A percentile compares a stretch with the other conserved stretches of the same genome.
These are phyloP conservation scores for Trichoderma pleuroti DNA, from an alignment of 2,329 filamentous ascomycete genomes.

Conservation along the genomic window DNA sequence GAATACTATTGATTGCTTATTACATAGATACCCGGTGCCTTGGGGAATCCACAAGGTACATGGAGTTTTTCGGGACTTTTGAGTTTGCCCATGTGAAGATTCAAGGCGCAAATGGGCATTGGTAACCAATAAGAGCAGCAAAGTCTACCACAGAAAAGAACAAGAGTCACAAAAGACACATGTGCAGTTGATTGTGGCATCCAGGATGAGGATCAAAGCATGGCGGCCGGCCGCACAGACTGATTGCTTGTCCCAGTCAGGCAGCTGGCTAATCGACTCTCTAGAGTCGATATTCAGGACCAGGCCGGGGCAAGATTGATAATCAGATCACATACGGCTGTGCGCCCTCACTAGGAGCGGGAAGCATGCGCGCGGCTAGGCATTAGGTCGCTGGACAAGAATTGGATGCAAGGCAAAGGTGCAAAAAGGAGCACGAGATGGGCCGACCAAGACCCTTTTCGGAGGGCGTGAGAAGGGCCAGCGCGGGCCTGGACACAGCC, in stretches of 20 bases:
- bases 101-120: not conserved
- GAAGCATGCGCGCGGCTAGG: slow-evolving; percentile 1
- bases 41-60: not conserved
- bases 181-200: not conserved
- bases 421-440: not conserved
- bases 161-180: not conserved
- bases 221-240: no score
- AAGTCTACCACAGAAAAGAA: not conserved
- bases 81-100: not conserved
- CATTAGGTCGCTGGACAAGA: not conserved
- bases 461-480: slow-evolving; percentile 6
- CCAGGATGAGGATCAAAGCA: not conserved
- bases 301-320: not conserved
- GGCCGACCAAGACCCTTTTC: not conserved
- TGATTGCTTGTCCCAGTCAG: not conserved
- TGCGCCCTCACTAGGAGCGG: not conserved
- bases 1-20: not conserved
- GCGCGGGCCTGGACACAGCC: slow-evolving; percentile 23
- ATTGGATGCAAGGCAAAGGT: not conserved
- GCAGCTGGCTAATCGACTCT: not conserved
- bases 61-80: not conserved
- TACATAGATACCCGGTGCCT: not conserved
- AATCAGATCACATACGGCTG: not conserved
- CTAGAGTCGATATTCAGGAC: not conserved
- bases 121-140: not conserved